phyloP scores from a whole-genome alignment of 2,329 filamentous ascomycete species.

The Aspergillus sp. region DNA sequence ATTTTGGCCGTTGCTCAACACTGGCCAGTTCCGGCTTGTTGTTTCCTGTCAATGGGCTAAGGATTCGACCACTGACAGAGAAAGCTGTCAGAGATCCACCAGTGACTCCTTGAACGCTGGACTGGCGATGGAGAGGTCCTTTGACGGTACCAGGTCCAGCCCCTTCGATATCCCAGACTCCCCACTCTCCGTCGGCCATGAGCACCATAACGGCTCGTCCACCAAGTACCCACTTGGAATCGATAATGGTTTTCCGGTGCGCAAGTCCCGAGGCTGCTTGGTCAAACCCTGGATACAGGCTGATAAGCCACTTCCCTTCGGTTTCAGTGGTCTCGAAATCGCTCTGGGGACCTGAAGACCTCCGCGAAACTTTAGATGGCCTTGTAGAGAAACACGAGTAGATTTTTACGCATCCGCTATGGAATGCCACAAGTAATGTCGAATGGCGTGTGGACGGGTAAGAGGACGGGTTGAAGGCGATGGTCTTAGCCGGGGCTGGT shows the following conservation, averaged over 20 bases:
- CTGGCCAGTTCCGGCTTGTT: conserved; percentile 19
- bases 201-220: conserved; percentile 42
- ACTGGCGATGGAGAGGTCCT: conserved; percentile 34
- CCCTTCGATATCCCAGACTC: conserved; percentile 46
- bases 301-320: conserved; percentile 41
- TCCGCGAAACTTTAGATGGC: conserved; percentile 18
- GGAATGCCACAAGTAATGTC: conserved; percentile 51
- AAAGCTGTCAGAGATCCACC: conserved; percentile 38
- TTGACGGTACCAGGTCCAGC: conserved; percentile 37
- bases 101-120: conserved; percentile 34
- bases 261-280: conserved; percentile 21
- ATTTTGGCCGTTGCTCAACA: conserved; percentile 29
- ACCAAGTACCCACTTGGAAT: conserved; percentile 42
- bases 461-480: conserved; percentile 51
- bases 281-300: conserved; percentile 39
- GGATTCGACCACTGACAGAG: conserved; percentile 37
- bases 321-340: conserved; percentile 28
- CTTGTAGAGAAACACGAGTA: conserved; percentile 49
- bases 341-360: conserved; percentile 23
- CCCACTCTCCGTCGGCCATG: conserved; percentile 45
- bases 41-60: conserved; percentile 17
- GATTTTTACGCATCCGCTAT: conserved; percentile 52
- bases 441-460: conserved; percentile 51
- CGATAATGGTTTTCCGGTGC: conserved; percentile 39
- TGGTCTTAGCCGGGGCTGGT: conserved; percentile 44